Base-by-base conservation (phyloP, 179 eudicot species). In the Patellifolia procumbens region DNA sequence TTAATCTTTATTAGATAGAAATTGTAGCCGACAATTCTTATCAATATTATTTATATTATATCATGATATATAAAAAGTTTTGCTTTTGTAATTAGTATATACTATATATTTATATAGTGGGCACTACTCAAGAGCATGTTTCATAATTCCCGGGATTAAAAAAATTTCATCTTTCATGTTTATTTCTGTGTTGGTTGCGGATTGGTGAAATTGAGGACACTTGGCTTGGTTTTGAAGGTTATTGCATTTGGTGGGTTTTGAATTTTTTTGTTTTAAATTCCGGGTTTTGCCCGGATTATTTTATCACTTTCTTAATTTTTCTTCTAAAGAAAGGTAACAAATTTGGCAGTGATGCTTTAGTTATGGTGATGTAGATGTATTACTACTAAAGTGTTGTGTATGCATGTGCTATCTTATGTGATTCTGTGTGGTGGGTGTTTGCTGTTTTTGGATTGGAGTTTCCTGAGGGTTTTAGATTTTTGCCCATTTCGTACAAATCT, bases 371-470 rank as follows among this genome's bases (percentile, higher is more conserved):
- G 73, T 51, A 48, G 73, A 70, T 68, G 32, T 45, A 28, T 11
- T 70, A 32, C 73, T 49, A 70, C 11, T 32, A 17, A 51, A 46
- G 43, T 24, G 67, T 19, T 26, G 64, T 42, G 7, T 53, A 17
- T 71, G 68, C 72, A 77, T 81, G 78, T 77, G 74, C 74, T n/a
- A n/a, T n/a, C n/a, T n/a, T n/a, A n/a, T n/a, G n/a, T 68, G 66
- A 61, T 42, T 72, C n/a, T 7, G n/a, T 67, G 74, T 48, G 28
- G 70, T 67, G 77, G 71, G 75, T 39, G 59, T 73, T 73, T 81
- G 69, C 67, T 78, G 73, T 62, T 74, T 78, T 65, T 58, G 68
- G 76, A 61, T 20, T 42, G 70, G 74, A 19, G 52, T 73, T 59
- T 39, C 63, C 17, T 48, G 60, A 60, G 56, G 78, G 39, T 75